phyloP scores from a whole-genome alignment of 768 basidiomycete species.

The Gloeophyllum trabeum region DNA sequence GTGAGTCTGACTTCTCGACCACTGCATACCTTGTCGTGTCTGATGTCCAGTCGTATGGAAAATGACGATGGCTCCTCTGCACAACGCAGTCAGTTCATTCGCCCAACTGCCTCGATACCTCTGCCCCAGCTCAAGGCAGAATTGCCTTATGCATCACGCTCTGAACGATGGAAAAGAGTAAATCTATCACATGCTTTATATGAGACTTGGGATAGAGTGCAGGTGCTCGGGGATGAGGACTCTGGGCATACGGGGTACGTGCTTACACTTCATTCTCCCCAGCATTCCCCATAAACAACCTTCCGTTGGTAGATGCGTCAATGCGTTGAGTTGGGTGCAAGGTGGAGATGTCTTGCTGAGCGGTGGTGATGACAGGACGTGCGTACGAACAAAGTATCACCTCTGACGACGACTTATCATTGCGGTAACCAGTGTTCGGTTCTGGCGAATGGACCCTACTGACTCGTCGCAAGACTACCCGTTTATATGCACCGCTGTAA shows the following conservation, averaged over 20 bases:
- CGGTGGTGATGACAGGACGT: constrained; percentile 69
- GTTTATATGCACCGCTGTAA: constrained; percentile 54
- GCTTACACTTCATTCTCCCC: not conserved
- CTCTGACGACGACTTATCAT: no score
- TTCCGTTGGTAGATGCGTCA: constrained; percentile 48
- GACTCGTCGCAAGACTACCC: constrained; percentile 40
- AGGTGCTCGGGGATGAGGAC: constrained; percentile 49
- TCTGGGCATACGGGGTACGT: constrained; percentile 62
- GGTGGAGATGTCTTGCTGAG: constrained; percentile 56
- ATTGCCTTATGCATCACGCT: constrained; percentile 3
- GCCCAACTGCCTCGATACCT: no score
- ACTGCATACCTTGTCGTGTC: no score
- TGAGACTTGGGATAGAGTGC: constrained; percentile 46
- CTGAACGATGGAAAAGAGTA: constrained; percentile 4
- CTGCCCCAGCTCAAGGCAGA: not conserved
- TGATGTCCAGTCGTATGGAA: not conserved
- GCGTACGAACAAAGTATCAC: no score
- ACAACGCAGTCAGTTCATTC: not conserved
- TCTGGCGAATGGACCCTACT: constrained; percentile 60
- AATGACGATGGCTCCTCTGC: not conserved
- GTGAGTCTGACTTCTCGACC: no score
- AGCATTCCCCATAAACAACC: not conserved
- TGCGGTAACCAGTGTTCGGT: constrained; percentile 60
- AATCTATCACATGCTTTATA: constrained; percentile 10
- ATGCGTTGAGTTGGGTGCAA: constrained; percentile 64